These are phyloP conservation scores for Hypholoma sublateritium DNA, from an alignment of 768 basidiomycete genomes.

Conservation along the genomic window DNA sequence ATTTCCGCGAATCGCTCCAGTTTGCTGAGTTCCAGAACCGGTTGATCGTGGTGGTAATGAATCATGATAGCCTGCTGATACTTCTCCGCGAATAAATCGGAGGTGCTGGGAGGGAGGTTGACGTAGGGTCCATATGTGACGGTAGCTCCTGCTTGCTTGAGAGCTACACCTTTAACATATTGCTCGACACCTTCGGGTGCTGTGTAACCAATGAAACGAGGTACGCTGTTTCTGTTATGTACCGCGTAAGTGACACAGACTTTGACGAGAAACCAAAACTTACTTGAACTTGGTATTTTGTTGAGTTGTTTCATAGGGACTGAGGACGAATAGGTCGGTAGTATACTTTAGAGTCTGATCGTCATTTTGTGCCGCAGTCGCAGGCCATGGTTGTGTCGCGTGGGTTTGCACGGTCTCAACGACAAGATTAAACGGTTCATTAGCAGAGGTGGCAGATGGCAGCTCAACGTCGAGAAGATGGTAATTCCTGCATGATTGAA, in stretches of 20 bases:
- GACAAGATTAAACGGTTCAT: conserved; percentile 72
- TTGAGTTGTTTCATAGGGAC: conserved; percentile 77
- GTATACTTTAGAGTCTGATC: conserved; percentile 79
- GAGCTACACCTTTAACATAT: conserved; percentile 60
- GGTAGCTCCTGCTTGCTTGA: conserved; percentile 74
- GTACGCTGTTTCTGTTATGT: conserved; percentile 58
- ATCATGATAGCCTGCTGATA: conserved; percentile 68
- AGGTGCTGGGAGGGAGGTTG: conserved; percentile 65
- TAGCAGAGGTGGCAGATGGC: conserved; percentile 55
- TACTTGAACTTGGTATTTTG: conserved; percentile 90
- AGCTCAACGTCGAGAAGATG: conserved; percentile 63
- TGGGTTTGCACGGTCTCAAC: conserved; percentile 80
- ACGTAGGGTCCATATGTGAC: conserved; percentile 90
- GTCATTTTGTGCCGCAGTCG: conserved; percentile 69
- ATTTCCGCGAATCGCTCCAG: conserved; percentile 83
- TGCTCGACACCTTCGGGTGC: conserved; percentile 59
- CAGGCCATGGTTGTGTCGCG: conserved; percentile 74
- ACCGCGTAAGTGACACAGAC: neutral
- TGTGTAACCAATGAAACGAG: conserved; percentile 71
- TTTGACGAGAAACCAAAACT: conserved; percentile 21
- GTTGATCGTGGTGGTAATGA: conserved; percentile 83
- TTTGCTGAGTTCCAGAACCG: conserved; percentile 72
- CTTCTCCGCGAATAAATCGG: conserved; percentile 50
- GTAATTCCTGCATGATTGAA: conserved; percentile 31
- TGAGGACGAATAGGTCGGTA: conserved; percentile 77